Evolutionary conservation across 352 stramenopile genomes (phyloP), one percentile per base, ranked within the genome.

Genomic region (Phytopythium aichiense): DNA sequence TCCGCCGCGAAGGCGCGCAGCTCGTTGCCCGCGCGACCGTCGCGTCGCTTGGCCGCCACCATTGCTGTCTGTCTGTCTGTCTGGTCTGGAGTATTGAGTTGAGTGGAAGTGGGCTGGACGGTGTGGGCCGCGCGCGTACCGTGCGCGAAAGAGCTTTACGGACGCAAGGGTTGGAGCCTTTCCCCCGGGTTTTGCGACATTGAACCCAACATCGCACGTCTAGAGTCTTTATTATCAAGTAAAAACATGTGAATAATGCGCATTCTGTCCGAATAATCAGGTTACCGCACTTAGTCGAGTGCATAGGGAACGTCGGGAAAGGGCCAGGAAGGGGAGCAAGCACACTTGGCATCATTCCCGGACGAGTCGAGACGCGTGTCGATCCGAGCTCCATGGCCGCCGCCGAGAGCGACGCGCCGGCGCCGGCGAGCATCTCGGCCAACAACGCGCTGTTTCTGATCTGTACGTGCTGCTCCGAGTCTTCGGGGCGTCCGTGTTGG

Each of bases 21-120:
- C 61, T 94, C 85, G 70, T 94, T 92, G 61, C 80, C 71, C 28
- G 67, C 66, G 57, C 85, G 83, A 62, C 85, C 85, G 54, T 94
- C 83, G 23, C 79, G 74, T 38, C 81, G 81, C 63, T 77, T 71
- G 64, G 64, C 69, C 20, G 69, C 61, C 66, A 77, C 69, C 74
- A 86, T 83, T 71, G 56, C 60, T 68, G 72, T 49, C 23, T n/a
- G 0, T 45, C 35, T 9, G 35, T n/a, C n/a, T n/a, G n/a, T n/a
- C n/a, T n/a, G 35, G 4, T 31, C 35, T 16, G 8, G 35, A 40
- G 2, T 16, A 40, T 40, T 40, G 35, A n/a, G 31, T 37, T 38
- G 13, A 25, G 6, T 57, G 13, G 51, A 15, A 11, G 8, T 40
- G 35, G n/a, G n/a, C n/a, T n/a, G n/a, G n/a, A n/a, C n/a, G n/a